Evolutionary conservation across 768 basidiomycete species (phyloP), one percentile per base, ranked within the genome.

Genomic region (Auriculariales sp.): DNA sequence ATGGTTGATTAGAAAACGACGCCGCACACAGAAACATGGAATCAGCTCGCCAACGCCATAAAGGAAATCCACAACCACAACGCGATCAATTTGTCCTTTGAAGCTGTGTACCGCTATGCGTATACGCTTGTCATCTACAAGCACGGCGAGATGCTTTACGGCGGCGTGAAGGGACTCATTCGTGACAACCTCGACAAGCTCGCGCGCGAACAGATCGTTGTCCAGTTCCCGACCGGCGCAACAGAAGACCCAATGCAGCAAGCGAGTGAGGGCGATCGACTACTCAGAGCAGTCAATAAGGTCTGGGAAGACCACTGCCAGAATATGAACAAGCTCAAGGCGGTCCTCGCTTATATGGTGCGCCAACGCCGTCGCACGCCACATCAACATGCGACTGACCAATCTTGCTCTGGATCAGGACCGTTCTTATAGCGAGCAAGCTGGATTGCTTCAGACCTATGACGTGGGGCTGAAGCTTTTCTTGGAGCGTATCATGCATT

Each of bases 291-390:
- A 27, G 54, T 95, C 49, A 77, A 77, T 60, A 74, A 75, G 28
- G 84, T 94, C 0, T 98, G 95, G 93, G 86, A 93, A 49, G 91
- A 97, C 61, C 95, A 99, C 64, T 79, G 71, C 3, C 79, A 81
- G 10, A 89, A 81, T 61, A 88, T 97, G 87, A 69, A 74, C 25
- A 88, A 93, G 62, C 63, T 99, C 52, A 78, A 82, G 10, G 90
- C 92, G 63, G 77, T 99, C 34, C 70, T 98, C 55, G 90, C 87
- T 60, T 99, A 99, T 61, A 95, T 99, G 92, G 95, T 95, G 58
- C 50, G 77, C 65, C 32, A 3, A 25, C 45, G 32, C n/a, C 17
- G 28, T 14, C 27, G 17, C n/a, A 28, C 25, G 5, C 15, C 7
- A 32, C 17, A 31, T 46, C 30, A 15, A 30, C 45, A 25, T 44